phyloP scores from a whole-genome alignment of 768 basidiomycete genomes.

The Lactarius pseudohatsudake region DNA sequence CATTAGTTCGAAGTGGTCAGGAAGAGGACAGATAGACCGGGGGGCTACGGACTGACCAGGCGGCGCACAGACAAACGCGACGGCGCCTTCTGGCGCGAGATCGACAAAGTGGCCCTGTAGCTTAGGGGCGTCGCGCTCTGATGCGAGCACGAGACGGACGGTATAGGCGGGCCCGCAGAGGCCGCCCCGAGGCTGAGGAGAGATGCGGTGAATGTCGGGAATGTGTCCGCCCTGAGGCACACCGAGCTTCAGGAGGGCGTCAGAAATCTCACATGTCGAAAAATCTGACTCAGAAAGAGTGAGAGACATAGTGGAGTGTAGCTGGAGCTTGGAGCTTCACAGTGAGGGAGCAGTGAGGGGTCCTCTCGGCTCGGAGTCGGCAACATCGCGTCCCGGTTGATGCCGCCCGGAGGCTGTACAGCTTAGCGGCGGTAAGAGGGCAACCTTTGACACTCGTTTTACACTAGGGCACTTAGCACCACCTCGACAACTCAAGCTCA shows the following conservation, averaged over 20 bases:
- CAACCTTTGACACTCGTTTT: neutral
- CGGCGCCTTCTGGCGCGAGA: conserved; percentile 57
- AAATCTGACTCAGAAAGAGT: conserved; percentile 37
- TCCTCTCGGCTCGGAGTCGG: neutral
- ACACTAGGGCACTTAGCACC: neutral
- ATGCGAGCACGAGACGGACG: conserved; percentile 71
- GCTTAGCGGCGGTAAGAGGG: neutral
- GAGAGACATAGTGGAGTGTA: conserved; percentile 13
- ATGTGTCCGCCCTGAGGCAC: conserved; percentile 71
- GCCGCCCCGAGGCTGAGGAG: conserved; percentile 39
- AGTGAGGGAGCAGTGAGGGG: no score
- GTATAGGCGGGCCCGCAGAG: conserved; percentile 85
- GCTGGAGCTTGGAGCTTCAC: no score
- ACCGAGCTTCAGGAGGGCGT: conserved; percentile 82
- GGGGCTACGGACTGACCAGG: conserved; percentile 47
- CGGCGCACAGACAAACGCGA: conserved; percentile 77
- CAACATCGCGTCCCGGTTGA: neutral
- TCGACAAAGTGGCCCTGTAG: conserved; percentile 80
- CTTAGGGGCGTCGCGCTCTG: conserved; percentile 60
- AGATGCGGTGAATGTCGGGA: conserved; percentile 68
- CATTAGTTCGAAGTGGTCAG: neutral
- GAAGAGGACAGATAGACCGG: conserved; percentile 12
- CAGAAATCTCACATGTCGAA: conserved; percentile 84
- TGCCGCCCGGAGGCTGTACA: neutral
- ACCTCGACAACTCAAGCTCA: neutral